Conservation (phyloP, 2,329 filamentous ascomycete genomes). For the Endothia cerciana region DNA sequence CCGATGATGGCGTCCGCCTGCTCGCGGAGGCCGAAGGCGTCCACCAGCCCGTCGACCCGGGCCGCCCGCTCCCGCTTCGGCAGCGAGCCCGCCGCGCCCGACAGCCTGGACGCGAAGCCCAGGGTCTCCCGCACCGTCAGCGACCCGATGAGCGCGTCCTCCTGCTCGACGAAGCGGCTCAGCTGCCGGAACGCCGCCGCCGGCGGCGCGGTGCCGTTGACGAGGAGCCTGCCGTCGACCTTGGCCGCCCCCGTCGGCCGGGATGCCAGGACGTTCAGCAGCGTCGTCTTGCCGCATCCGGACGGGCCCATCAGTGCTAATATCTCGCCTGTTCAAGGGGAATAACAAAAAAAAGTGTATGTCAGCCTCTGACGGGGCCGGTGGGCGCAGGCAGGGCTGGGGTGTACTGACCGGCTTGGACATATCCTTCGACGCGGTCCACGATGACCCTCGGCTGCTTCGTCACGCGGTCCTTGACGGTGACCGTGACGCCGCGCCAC, state of each 20-base stretch:
- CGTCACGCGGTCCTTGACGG: conserved; percentile 73
- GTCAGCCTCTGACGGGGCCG: no score
- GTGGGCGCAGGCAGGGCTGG: no score
- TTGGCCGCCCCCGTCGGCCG: conserved; percentile 56
- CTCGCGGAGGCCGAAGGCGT: conserved; percentile 71
- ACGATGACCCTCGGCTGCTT: conserved; percentile 67
- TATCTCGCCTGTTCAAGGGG: conserved; percentile 59
- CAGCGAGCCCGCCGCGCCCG: conserved; percentile 49
- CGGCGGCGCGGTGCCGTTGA: conserved; percentile 65
- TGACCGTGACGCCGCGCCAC: conserved; percentile 71
- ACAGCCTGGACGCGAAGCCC: conserved; percentile 75
- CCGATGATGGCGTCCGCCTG: conserved; percentile 76
- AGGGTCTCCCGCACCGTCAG: conserved; percentile 82
- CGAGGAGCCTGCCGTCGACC: conserved; percentile 56
- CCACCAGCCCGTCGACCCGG: conserved; percentile 68
- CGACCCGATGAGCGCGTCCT: conserved; percentile 81
- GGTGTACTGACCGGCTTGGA: conserved; percentile 58
- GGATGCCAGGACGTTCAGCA: conserved; percentile 76
- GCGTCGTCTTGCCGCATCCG: conserved; percentile 78
- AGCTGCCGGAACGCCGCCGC: conserved; percentile 63
- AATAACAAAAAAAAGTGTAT: background rate
- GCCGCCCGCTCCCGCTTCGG: conserved; percentile 59
- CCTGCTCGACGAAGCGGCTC: conserved; percentile 83
- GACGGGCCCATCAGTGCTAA: conserved; percentile 81
- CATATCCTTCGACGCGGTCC: conserved; percentile 63